These are phyloP conservation scores for Geotrichum candidum DNA, from an alignment of 1,139 yeast genomes.

Conservation along the genomic window DNA sequence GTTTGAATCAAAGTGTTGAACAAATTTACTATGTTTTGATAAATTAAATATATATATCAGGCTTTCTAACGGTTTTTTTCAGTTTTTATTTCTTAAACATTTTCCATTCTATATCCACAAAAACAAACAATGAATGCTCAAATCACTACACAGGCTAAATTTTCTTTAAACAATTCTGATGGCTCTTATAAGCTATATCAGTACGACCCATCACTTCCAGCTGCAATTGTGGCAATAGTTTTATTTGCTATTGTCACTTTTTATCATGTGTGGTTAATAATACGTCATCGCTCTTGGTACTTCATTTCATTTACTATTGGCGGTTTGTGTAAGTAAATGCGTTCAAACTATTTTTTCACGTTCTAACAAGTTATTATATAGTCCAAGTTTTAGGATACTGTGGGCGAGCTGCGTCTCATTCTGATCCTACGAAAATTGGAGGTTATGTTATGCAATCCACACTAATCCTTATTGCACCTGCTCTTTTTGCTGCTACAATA, in stretches of 20 bases:
- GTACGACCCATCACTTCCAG: background rate
- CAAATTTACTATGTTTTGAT: too few relatives aligned
- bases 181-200: background rate
- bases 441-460: constrained; percentile 37
- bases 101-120: too few relatives aligned
- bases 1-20: too few relatives aligned
- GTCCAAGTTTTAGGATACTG: background rate
- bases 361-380: background rate
- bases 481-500: constrained; percentile 42
- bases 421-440: background rate
- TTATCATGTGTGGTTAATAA: background rate
- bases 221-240: background rate
- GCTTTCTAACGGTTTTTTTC: too few relatives aligned
- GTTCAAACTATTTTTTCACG: background rate
- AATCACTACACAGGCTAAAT: background rate
- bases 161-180: background rate
- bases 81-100: too few relatives aligned
- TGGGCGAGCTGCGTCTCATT: background rate
- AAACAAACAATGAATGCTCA: too few relatives aligned
- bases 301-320: background rate
- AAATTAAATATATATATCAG: too few relatives aligned
- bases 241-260: background rate
- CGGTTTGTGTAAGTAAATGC: background rate
- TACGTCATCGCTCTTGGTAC: background rate
- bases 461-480: constrained; percentile 41